Conservation (phyloP, 805 yeast species). For the Candida quercuum region DNA sequence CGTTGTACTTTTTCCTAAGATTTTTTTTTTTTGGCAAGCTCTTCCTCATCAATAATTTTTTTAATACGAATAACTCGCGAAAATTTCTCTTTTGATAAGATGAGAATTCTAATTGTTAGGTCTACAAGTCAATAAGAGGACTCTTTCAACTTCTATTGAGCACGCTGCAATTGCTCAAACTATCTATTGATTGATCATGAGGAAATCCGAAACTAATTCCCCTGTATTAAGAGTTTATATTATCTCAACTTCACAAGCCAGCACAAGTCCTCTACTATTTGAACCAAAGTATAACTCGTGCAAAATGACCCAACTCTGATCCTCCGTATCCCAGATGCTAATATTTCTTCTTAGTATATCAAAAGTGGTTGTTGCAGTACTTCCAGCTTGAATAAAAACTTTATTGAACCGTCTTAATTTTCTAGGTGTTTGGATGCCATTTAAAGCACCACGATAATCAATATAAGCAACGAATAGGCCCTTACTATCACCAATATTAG, state of each 20-base stretch:
- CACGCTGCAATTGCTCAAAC: too few species aligned
- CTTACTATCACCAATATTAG: slow-evolving; percentile 39
- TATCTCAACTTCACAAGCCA: slow-evolving; percentile 33
- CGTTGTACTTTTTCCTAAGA: too few species aligned
- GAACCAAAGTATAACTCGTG: slow-evolving; percentile 48
- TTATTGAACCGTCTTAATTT: slow-evolving; percentile 56
- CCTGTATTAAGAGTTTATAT: too few species aligned
- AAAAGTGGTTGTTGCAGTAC: slow-evolving; percentile 33
- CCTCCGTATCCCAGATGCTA: slow-evolving; percentile 48
- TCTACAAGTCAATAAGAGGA: too few species aligned
- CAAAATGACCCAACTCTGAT: slow-evolving; percentile 54
- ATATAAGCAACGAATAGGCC: slow-evolving; percentile 50
- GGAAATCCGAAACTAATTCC: too few species aligned
- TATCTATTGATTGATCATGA: too few species aligned
- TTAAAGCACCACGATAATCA: slow-evolving; percentile 35
- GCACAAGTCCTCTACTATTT: slow-evolving; percentile 40
- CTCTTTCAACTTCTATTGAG: too few species aligned
- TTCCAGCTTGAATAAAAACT: slow-evolving; percentile 39
- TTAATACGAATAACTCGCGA: too few species aligned
- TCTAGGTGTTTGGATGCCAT: slow-evolving; percentile 44
- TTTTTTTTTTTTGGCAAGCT: neutral
- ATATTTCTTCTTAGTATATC: slow-evolving; percentile 47
- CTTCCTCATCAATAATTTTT: too few species aligned
- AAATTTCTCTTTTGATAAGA: too few species aligned
- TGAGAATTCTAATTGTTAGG: too few species aligned